Percentiles rank a stretch among this genome's conserved stretches.
phyloP scores from a whole-genome alignment of 2,329 filamentous ascomycete species.

The Amauroascus verrucosus region DNA sequence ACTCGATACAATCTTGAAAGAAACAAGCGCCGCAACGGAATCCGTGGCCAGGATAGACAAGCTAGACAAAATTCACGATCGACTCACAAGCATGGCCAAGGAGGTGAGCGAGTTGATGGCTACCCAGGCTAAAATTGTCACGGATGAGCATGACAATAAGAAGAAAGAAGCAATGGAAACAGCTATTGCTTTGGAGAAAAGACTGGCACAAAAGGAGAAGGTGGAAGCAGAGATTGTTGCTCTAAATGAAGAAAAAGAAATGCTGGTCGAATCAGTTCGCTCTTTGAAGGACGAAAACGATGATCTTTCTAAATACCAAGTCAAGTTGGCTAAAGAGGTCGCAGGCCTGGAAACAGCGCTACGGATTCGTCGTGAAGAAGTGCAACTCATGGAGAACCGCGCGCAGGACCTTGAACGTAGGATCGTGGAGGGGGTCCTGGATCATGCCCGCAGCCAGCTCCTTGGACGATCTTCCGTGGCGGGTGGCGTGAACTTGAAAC shows the following conservation, averaged over 20 bases:
- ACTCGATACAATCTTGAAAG: conserved; percentile 40
- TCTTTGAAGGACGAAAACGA: conserved; percentile 46
- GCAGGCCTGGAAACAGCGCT: conserved; percentile 86
- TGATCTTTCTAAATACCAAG: conserved; percentile 64
- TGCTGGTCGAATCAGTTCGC: conserved; percentile 48
- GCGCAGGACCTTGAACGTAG: conserved; percentile 83
- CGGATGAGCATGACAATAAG: conserved; percentile 66
- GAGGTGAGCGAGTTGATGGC: conserved; percentile 77
- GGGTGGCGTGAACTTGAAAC: conserved; percentile 43
- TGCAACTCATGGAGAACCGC: conserved; percentile 79
- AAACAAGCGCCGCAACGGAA: conserved; percentile 51
- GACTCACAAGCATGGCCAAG: conserved; percentile 72
- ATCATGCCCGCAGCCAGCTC: conserved; percentile 76
- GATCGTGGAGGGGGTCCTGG: conserved; percentile 90
- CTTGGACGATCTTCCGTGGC: conserved; percentile 57
- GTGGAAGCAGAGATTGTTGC: conserved; percentile 44
- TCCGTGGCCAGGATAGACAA: conserved; percentile 67
- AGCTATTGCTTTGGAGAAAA: conserved; percentile 67
- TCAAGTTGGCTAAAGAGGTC: conserved; percentile 70
- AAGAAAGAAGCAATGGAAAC: conserved; percentile 73
- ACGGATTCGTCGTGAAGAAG: conserved; percentile 77
- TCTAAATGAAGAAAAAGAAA: conserved; percentile 51
- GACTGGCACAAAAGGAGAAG: conserved; percentile 55
- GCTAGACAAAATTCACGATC: conserved; percentile 77
- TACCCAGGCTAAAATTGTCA: conserved; percentile 62